Evolutionary conservation across 176 grass and related monocot species (phyloP), one percentile per base, ranked within the genome.

Genomic region (Saccharum spontaneum): DNA sequence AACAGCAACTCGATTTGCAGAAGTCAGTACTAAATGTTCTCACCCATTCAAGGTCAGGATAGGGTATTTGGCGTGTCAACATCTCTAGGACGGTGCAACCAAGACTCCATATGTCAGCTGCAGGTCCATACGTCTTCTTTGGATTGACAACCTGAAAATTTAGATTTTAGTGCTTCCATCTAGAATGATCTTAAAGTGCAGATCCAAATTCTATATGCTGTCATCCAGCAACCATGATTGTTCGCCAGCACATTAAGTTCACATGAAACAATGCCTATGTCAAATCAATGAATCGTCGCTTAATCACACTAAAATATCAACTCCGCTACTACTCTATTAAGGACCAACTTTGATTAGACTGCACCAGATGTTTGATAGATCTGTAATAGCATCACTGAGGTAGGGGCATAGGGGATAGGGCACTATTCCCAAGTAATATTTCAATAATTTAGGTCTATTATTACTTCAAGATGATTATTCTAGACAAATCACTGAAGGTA

Each of bases 61-160:
- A 94, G 37, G 92, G 92, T 87, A 77, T 14, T 24, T 83, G 76
- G 44, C 70, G 24, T 69, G 92, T 94, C 63, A 94, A 45, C 92
- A 94, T 94, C 84, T 94, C 92, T 45, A 94, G 81, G 49, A 94
- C 86, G 12, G 92, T 94, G 84, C 92, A 94, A 12, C 92, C 92
- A 33, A 94, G 71, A 65, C 92, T 94, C 92, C 92, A 94, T 79
- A 94, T 89, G 86, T 94, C 92, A 45, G 92, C 92, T 74, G 89
- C 45, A 89, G 86, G 76, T 66, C 92, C 92, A 70, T 94, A 91
- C 70, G 86, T 85, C 66, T 45, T 87, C 38, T 71, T 92, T 69
- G 90, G 90, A 73, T 89, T 81, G 65, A 92, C 91, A 80, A 92
- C 91, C 91, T 92, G 90, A 89, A 84, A 72, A 73, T 73, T 80